phyloP scores from a whole-genome alignment of 306 rosid species.

The Alnus glutinosa region DNA sequence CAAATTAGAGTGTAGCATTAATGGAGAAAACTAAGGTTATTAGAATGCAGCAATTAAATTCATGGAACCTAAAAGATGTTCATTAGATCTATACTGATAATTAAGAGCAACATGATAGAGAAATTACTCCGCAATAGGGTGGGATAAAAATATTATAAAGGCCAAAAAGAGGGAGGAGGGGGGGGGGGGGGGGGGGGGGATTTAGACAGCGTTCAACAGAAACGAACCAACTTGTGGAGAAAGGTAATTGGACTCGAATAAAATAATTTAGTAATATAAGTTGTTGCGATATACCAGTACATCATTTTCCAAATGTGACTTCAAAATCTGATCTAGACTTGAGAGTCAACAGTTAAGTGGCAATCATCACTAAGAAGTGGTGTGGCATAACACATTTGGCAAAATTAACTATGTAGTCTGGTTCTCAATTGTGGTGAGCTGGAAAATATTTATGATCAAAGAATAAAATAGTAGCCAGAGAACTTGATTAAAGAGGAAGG shows the following conservation, averaged over 20 bases:
- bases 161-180: background rate
- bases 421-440: background rate
- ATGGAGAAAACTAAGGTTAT: background rate
- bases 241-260: background rate
- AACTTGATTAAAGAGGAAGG: background rate
- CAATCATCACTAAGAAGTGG: background rate
- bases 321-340: background rate
- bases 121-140: background rate
- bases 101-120: background rate
- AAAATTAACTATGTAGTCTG: background rate
- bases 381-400: background rate
- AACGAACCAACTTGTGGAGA: background rate
- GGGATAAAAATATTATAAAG: background rate
- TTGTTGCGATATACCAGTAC: background rate
- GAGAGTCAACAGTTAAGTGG: background rate
- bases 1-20: conserved; percentile 17
- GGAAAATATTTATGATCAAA: background rate
- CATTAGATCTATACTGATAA: background rate
- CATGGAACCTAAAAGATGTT: background rate
- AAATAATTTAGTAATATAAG: background rate
- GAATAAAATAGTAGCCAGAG: background rate
- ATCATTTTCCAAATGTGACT: background rate
- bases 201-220: background rate
- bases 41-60: background rate
- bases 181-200: no score